Evolutionary conservation across 352 stramenopile genomes (phyloP), one percentile per base, ranked within the genome.

Genomic region (Phytophthora hybrid): DNA sequence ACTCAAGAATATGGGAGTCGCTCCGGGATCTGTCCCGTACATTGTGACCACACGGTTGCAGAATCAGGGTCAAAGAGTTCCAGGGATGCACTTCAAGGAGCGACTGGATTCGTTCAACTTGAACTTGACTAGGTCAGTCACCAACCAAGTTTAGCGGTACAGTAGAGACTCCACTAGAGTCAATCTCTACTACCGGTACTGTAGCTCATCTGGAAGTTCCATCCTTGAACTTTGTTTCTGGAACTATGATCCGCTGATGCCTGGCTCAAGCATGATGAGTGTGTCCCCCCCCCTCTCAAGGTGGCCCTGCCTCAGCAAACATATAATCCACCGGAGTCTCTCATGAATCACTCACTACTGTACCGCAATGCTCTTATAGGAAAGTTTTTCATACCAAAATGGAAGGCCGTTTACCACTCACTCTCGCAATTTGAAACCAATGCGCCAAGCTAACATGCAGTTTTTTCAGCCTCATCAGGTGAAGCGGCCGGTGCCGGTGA

Each of bases 141-240:
- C 19, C 63, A n/a, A 13, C n/a, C 18, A 29, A 4, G n/a, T 29
- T 29, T n/a, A 53, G n/a, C 9, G 19, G 37, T 70, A 41, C 29
- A 70, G 63, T 57, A 26, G 23, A 26, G 23, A 26, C 23, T 26
- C 1, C 2, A 26, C 23, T 26, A 26, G 23, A 26, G 23, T 26
- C 23, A 26, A 26, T 26, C 23, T 26, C 23, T 26, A 26, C 23
- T 26, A 26, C 23, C 23, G 23, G 23, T 26, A 26, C 23, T 26
- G 39, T 41, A 3, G 26, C n/a, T 26, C 46, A 53, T 23, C 62
- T 69, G 51, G 62, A 69, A 62, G 16, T 23, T 55, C 41, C 58
- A 64, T 62, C 56, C 62, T 69, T 69, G 62, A 69, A 69, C 62
- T 69, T 69, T 7, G 7, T 39, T 23, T 39, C 62, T 69, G 51